These are phyloP conservation scores for Nannochloris sp. DNA, from an alignment of 139 green algal species.

Conservation along the genomic window DNA sequence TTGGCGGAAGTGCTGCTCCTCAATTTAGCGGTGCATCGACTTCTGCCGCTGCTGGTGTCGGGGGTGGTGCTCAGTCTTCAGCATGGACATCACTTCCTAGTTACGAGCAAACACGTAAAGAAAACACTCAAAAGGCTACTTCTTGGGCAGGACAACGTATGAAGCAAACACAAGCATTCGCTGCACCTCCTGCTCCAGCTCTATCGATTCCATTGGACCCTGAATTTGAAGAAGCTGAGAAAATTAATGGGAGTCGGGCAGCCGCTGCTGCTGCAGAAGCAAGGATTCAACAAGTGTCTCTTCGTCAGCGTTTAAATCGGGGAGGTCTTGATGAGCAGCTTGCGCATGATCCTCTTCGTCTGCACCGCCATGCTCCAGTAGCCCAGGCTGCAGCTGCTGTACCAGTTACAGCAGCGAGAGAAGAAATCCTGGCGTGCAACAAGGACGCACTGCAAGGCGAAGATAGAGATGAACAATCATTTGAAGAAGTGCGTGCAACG, in stretches of 20 bases:
- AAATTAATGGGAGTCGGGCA: neutral
- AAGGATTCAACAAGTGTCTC: constrained; percentile 1
- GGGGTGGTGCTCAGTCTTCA: neutral
- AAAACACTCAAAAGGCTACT: constrained; percentile 32
- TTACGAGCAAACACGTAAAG: constrained; percentile 37
- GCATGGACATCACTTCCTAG: constrained; percentile 17
- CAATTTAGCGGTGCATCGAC: too few relatives aligned
- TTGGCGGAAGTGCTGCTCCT: constrained; percentile 8
- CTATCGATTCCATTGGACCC: constrained; percentile 38
- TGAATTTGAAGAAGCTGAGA: constrained; percentile 19
- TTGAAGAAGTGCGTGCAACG: constrained; percentile 59
- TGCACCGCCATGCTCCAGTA: constrained; percentile 11
- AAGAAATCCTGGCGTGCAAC: constrained; percentile 17
- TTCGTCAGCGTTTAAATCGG: constrained; percentile 26
- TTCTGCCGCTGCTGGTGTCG: neutral
- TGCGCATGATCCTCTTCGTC: constrained; percentile 31
- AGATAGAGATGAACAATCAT: constrained; percentile 55
- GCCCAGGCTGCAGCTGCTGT: neutral
- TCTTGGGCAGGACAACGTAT: constrained; percentile 38
- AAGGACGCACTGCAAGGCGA: neutral
- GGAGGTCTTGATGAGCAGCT: constrained; percentile 22
- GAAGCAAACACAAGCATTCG: constrained; percentile 21
- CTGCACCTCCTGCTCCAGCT: constrained; percentile 3
- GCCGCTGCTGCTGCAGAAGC: too few relatives aligned
- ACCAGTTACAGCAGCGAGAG: neutral